These are phyloP conservation scores for Protomyces macrosporus DNA, from an alignment of 1,139 yeast species.

Conservation along the genomic window DNA sequence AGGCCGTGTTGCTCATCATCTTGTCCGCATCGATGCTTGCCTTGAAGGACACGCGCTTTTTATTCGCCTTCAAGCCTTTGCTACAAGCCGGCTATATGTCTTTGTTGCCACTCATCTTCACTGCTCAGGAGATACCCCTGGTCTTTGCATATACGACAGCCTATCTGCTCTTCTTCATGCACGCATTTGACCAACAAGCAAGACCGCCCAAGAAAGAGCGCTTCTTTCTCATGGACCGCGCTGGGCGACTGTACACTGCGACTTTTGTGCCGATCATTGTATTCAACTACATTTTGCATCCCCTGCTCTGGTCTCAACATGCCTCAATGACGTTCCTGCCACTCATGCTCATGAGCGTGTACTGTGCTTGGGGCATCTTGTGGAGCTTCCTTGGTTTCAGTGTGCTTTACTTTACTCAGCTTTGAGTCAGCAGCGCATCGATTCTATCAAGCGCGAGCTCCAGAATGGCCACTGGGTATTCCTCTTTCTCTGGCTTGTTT, in stretches of 20 bases:
- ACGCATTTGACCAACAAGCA: not conserved
- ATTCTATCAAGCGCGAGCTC: not conserved
- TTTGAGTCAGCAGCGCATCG: not conserved
- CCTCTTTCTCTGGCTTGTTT: not conserved
- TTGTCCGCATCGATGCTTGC: constrained; percentile 58
- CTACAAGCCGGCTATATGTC: constrained; percentile 82
- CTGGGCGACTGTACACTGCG: constrained; percentile 60
- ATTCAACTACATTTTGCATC: constrained; percentile 29
- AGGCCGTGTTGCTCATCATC: constrained; percentile 84
- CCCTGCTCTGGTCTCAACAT: constrained; percentile 27
- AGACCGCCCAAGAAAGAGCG: constrained; percentile 9
- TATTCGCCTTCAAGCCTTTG: constrained; percentile 53
- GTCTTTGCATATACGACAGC: constrained; percentile 73
- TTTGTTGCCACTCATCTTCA: constrained; percentile 78
- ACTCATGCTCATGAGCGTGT: constrained; percentile 75
- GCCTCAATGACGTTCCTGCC: constrained; percentile 56
- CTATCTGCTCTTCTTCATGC: constrained; percentile 74
- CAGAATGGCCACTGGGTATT: not conserved
- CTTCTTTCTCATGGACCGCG: constrained; percentile 60
- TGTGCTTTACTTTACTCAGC: constrained; percentile 9
- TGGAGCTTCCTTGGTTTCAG: constrained; percentile 78
- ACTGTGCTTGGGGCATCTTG: constrained; percentile 79
- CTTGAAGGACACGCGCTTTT: constrained; percentile 61
- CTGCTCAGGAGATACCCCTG: constrained; percentile 71
- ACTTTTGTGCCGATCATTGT: constrained; percentile 64